Evolutionary conservation across 305 asterid genomes (phyloP).

Genomic region (Solanum chacoense): DNA sequence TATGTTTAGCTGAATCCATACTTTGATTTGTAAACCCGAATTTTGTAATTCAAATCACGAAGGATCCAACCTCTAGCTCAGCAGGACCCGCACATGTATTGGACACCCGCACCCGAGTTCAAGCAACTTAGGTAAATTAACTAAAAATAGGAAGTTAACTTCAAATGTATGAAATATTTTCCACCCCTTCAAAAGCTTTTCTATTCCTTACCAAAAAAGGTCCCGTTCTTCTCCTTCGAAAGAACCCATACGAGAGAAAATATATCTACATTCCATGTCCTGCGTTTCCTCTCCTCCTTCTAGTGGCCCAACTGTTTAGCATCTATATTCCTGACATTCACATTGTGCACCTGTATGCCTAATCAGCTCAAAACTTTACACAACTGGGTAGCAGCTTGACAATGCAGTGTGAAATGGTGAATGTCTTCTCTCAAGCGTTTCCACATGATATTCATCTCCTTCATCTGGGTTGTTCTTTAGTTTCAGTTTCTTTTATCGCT

Average conservation of each 20-base stretch:
- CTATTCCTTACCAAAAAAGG: background rate
- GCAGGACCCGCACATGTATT: background rate
- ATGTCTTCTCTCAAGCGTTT: background rate
- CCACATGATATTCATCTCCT: background rate
- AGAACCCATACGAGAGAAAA: background rate
- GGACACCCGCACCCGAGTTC: background rate
- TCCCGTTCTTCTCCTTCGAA: background rate
- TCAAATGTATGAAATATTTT: background rate
- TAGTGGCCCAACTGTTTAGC: background rate
- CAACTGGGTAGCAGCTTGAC: background rate
- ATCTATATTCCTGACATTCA: background rate
- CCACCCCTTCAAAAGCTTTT: background rate
- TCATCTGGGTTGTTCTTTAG: background rate
- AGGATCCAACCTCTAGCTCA: background rate
- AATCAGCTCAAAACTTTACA: background rate
- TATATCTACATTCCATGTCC: background rate
- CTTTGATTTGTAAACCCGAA: background rate
- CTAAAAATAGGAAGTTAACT: background rate
- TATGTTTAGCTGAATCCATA: background rate
- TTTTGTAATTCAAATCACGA: background rate
- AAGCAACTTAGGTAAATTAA: background rate
- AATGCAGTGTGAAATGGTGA: background rate
- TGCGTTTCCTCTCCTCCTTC: background rate
- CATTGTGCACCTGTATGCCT: background rate
- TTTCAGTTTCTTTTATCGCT: background rate